Evolutionary conservation across 2,329 filamentous ascomycete species (phyloP).

Genomic region (Pseudohalonectria lignicola): DNA sequence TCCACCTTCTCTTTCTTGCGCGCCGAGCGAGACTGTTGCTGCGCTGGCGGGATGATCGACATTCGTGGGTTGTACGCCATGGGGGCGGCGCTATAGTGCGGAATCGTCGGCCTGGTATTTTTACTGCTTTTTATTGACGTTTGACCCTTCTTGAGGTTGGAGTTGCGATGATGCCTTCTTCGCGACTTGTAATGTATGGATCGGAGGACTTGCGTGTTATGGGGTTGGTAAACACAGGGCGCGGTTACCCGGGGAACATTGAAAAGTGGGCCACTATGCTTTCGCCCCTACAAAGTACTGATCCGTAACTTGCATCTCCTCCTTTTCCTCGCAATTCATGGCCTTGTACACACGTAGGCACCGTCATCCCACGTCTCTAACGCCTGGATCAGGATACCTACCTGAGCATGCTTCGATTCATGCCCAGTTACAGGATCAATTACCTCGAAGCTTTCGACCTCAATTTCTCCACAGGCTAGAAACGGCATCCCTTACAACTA

Average conservation of each 20-base stretch:
- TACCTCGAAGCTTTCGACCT: too few relatives aligned
- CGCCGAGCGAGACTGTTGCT: slow-evolving; percentile 35
- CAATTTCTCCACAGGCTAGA: too few relatives aligned
- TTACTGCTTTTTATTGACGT: background rate
- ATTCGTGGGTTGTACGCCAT: slow-evolving; percentile 51
- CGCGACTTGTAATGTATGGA: background rate
- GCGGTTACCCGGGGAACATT: background rate
- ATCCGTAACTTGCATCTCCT: too few relatives aligned
- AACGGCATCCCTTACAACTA: too few relatives aligned
- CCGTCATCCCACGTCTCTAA: too few relatives aligned
- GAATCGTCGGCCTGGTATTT: background rate
- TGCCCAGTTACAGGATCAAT: too few relatives aligned
- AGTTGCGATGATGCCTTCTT: background rate
- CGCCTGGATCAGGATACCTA: too few relatives aligned
- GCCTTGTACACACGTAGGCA: too few relatives aligned
- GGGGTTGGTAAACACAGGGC: background rate
- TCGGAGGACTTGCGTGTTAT: background rate
- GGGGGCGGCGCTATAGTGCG: slow-evolving; percentile 7
- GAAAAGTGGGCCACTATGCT: too few relatives aligned
- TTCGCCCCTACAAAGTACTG: too few relatives aligned
- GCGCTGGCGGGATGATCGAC: slow-evolving; percentile 46
- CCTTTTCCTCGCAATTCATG: too few relatives aligned
- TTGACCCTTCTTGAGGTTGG: background rate
- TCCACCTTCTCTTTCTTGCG: slow-evolving; percentile 50
- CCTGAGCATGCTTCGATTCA: too few relatives aligned